phyloP scores from a whole-genome alignment of 202 grass and related monocot species.

The Setaria italica region DNA sequence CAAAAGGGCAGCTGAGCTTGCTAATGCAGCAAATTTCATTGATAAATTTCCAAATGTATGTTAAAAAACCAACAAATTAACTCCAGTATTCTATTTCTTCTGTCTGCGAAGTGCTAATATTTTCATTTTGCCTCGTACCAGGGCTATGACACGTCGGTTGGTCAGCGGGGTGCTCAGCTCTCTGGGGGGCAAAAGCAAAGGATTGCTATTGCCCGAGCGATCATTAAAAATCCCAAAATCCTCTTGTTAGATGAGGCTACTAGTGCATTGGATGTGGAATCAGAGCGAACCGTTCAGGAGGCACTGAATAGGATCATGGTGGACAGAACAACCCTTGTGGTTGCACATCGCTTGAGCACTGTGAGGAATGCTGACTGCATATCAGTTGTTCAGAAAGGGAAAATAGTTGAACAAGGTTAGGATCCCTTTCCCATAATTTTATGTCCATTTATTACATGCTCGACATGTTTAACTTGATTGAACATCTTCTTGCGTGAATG shows the following conservation, averaged over 20 bases:
- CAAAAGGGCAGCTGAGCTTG: constrained; percentile 68
- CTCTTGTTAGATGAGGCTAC: constrained; percentile 89
- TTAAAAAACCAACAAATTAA: constrained; percentile 4
- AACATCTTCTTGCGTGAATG: constrained; percentile 17
- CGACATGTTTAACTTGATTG: constrained; percentile 11
- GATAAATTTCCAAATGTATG: constrained; percentile 83
- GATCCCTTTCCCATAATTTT: constrained; percentile 20
- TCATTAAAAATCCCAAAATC: constrained; percentile 84
- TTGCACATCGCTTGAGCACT: constrained; percentile 82
- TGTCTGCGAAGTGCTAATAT: background rate
- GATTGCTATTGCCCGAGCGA: constrained; percentile 84
- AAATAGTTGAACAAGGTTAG: constrained; percentile 90
- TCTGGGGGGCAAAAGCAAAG: constrained; percentile 90
- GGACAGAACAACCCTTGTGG: constrained; percentile 80
- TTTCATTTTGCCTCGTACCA: constrained; percentile 16
- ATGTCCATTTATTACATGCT: constrained; percentile 17
- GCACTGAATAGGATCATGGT: constrained; percentile 81
- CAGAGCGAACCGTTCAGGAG: constrained; percentile 79
- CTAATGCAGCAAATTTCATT: constrained; percentile 84
- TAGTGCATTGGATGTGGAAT: constrained; percentile 82
- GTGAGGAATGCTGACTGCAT: constrained; percentile 78
- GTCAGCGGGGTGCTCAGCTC: constrained; percentile 82
- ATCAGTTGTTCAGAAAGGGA: constrained; percentile 75
- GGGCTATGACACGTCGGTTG: constrained; percentile 82
- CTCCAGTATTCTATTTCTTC: background rate